Evolutionary conservation across 139 green algal species (phyloP), one percentile per base, ranked within the genome.

Genomic region (Coccomyxa sp.): DNA sequence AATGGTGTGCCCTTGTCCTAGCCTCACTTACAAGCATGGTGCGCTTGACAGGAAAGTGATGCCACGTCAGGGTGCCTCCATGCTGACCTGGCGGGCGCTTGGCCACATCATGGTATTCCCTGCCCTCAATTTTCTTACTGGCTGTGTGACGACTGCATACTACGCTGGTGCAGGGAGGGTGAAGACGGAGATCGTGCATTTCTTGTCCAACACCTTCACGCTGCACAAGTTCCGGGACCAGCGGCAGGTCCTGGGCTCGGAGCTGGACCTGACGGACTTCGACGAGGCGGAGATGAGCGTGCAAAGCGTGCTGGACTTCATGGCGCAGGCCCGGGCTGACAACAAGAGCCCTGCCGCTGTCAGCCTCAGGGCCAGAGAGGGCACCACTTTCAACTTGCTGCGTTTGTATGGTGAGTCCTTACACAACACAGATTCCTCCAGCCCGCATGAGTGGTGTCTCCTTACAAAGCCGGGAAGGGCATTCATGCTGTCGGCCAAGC

Each of bases 91-190:
- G n/a, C n/a, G n/a, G n/a, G n/a, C n/a, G n/a, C n/a, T n/a, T n/a
- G n/a, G n/a, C n/a, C n/a, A n/a, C n/a, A n/a, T n/a, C n/a, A n/a
- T n/a, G n/a, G n/a, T n/a, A n/a, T n/a, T n/a, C n/a, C n/a, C n/a
- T n/a, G n/a, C n/a, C n/a, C n/a, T n/a, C n/a, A n/a, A n/a, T n/a
- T n/a, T n/a, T n/a, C n/a, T n/a, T n/a, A n/a, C n/a, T n/a, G n/a
- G n/a, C n/a, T n/a, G n/a, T n/a, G n/a, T n/a, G n/a, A n/a, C n/a
- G n/a, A n/a, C n/a, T n/a, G n/a, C n/a, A n/a, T n/a, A n/a, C n/a
- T n/a, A n/a, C n/a, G n/a, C n/a, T n/a, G n/a, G n/a, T 36, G n/a
- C 64, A 71, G 64, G 64, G 14, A 38, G 64, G 64, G n/a, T 71
- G n/a, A 71, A 10, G 64, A 34, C 27, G 14, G 64, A 71, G 64